Evolutionary conservation across 306 rosid genomes (phyloP), one percentile per base, ranked within the genome.

Genomic region (Phaseolus lunatus): DNA sequence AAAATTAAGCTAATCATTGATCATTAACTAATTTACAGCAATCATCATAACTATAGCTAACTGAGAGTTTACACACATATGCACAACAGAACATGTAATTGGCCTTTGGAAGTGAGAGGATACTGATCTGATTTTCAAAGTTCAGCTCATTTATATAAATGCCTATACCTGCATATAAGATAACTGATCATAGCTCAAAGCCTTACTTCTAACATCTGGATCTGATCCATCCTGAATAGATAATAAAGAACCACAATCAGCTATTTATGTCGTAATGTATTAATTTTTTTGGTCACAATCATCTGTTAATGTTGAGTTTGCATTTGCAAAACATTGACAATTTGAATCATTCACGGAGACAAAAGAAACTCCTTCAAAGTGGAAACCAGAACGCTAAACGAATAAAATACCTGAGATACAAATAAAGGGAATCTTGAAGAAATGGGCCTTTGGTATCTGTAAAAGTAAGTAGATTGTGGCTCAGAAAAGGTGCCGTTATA

Each of bases 401-500:
- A 58, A 47, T 41, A 56, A 35, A 58, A 77, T 87, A 95, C 98
- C 98, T 95, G 98, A 81, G 98, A 95, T 69, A 95, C 91, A 86
- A 95, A 95, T 39, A 95, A 79, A 53, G 97, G 97, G 85, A 78
- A 95, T 82, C 86, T 92, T 61, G 93, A 82, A 80, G 97, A 89
- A 79, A 95, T 84, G 27, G 87, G 78, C 48, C 70, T 87, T 80
- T 95, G 97, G 80, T 88, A 92, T 79, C 98, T 95, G 78, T 54
- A 78, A 49, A 76, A 87, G 50, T 66, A 67, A 70, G 63, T 76
- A 82, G 35, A 78, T 78, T 58, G 77, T 57, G 79, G 27, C 67
- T 78, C 64, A 80, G 66, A 33, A 33, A 33, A 29, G 33, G 3
- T 31, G 37, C 5, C 5, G 39, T 33, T 33, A 33, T 33, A 33